These are phyloP conservation scores for Russula ochroleuca DNA, from an alignment of 768 basidiomycete species.

Conservation along the genomic window DNA sequence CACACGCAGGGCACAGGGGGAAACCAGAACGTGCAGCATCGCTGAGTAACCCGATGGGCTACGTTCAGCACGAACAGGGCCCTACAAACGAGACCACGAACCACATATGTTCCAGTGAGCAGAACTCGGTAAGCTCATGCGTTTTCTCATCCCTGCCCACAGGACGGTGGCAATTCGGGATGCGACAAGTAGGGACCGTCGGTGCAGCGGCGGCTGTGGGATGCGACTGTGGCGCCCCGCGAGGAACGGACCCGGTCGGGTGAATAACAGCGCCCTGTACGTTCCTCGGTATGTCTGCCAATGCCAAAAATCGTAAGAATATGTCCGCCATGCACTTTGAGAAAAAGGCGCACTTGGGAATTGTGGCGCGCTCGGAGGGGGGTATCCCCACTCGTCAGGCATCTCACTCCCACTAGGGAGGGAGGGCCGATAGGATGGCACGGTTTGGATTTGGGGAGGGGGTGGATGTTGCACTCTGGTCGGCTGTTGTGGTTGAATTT, in stretches of 20 bases:
- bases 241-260: background rate
- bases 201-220: background rate
- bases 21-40: conserved; percentile 7
- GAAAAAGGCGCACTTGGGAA: background rate
- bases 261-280: too few relatives aligned
- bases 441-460: background rate
- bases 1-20: conserved; percentile 13
- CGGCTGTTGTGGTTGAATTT: too few relatives aligned
- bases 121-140: conserved; percentile 8
- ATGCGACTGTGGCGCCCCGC: background rate
- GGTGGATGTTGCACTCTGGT: background rate
- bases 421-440: background rate
- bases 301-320: background rate
- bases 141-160: background rate
- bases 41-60: background rate
- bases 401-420: background rate
- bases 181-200: background rate
- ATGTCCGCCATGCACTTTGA: background rate
- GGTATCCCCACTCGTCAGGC: background rate
- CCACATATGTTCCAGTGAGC: conserved; percentile 11
- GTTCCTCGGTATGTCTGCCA: background rate
- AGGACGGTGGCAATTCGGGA: background rate
- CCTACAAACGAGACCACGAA: conserved; percentile 3
- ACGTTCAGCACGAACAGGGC: background rate
- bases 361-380: too few relatives aligned